phyloP scores from a whole-genome alignment of 345 rosid species.

The Litchi chinensis region DNA sequence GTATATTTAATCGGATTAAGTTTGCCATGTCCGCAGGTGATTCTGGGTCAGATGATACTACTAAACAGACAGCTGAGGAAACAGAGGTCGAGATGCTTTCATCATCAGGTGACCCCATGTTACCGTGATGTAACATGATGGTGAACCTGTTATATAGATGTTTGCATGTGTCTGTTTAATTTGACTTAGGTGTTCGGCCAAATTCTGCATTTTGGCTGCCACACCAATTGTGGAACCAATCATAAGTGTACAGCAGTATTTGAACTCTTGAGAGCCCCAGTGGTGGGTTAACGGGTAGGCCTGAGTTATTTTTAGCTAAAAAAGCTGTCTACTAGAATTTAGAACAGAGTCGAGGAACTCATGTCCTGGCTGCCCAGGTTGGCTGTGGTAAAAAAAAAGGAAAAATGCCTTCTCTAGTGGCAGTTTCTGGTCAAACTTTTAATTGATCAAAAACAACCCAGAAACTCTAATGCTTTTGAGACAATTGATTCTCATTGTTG shows the following conservation, averaged over 20 bases:
- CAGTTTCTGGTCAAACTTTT: conserved; percentile 61
- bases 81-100: conserved; percentile 60
- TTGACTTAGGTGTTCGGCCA: conserved; percentile 23
- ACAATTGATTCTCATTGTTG: conserved; percentile 26
- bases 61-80: conserved; percentile 46
- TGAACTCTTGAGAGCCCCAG: conserved; percentile 22
- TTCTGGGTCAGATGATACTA: conserved; percentile 39
- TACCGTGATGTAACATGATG: conserved; percentile 41
- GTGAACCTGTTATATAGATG: conserved; percentile 19
- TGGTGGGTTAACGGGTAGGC: conserved; percentile 35
- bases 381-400: conserved; percentile 47
- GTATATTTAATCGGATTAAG: conserved; percentile 6
- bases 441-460: conserved; percentile 22
- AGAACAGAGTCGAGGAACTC: conserved; percentile 42
- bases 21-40: conserved; percentile 48
- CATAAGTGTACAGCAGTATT: conserved; percentile 40
- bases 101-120: conserved; percentile 77
- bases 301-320: conserved; percentile 31
- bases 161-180: conserved; percentile 15
- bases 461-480: conserved; percentile 28
- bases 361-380: conserved; percentile 92
- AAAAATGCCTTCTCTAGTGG: conserved; percentile 90
- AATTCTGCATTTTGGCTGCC: conserved; percentile 30
- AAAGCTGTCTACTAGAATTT: conserved; percentile 46
- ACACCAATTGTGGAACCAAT: conserved; percentile 26